Conservation (phyloP, 306 rosid species). For the Glycyrrhiza uralensis region DNA sequence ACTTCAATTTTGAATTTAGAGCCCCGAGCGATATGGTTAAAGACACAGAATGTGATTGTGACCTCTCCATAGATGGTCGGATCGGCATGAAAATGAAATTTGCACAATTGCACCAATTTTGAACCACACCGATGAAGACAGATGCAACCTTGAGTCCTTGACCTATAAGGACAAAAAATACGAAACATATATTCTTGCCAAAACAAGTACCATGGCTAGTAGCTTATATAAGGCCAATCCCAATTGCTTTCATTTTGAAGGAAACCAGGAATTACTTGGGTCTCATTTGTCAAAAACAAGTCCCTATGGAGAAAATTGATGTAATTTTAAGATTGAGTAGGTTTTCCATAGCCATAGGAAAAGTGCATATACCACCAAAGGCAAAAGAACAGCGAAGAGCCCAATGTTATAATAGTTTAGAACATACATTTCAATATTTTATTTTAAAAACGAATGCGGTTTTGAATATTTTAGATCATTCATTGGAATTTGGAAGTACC, state of each 20-base stretch:
- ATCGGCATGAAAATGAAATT: too few relatives aligned
- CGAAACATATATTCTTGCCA: neutral
- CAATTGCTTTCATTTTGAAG: too few relatives aligned
- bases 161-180: neutral
- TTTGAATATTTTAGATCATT: neutral
- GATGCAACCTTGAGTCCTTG: neutral
- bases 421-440: neutral
- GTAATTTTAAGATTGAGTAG: neutral
- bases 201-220: too few relatives aligned
- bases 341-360: neutral
- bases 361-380: neutral
- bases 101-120: too few relatives aligned
- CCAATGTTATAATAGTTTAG: neutral
- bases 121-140: too few relatives aligned
- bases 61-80: too few relatives aligned
- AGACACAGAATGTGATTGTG: too few relatives aligned
- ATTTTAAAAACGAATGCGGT: neutral
- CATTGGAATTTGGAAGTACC: too few relatives aligned
- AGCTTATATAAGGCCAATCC: too few relatives aligned
- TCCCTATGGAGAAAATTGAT: neutral
- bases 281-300: neutral
- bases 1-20: too few relatives aligned
- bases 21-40: too few relatives aligned
- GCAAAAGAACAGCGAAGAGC: neutral
- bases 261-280: too few relatives aligned